phyloP scores from a whole-genome alignment of 2,329 filamentous ascomycete genomes.

The Gliomastix tumulicola region DNA sequence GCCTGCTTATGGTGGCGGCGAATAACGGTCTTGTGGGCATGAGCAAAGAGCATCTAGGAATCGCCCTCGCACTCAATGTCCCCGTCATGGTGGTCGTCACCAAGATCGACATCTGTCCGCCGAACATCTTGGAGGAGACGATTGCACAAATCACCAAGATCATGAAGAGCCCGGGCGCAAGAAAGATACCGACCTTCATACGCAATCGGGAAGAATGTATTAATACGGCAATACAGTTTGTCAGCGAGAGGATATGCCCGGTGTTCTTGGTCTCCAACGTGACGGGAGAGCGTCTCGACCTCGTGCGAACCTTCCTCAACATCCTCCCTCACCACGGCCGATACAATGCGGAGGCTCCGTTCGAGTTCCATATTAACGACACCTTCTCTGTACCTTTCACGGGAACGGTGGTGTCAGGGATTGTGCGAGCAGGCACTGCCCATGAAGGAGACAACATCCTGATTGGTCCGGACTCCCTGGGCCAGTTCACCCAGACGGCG shows the following conservation, averaged over 20 bases:
- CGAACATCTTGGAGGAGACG: conserved; percentile 90
- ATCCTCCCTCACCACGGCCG: conserved; percentile 92
- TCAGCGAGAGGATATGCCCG: conserved; percentile 90
- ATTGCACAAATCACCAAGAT: conserved; percentile 88
- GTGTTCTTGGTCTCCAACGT: conserved; percentile 99
- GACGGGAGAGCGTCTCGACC: conserved; percentile 81
- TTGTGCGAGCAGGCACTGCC: conserved; percentile 80
- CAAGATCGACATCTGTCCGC: conserved; percentile 97
- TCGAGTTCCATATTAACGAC: conserved; percentile 95
- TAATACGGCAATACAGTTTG: conserved; percentile 92
- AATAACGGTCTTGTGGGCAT: conserved; percentile 97
- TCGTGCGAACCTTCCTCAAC: conserved; percentile 89
- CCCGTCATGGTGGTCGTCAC: conserved; percentile 97
- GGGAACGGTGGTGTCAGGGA: conserved; percentile 90
- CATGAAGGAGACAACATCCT: conserved; percentile 87
- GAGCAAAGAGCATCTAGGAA: conserved; percentile 96
- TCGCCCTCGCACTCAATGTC: conserved; percentile 89
- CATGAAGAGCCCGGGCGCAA: conserved; percentile 84
- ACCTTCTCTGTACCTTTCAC: conserved; percentile 97
- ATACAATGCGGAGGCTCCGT: conserved; percentile 80
- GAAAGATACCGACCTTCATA: conserved; percentile 95
- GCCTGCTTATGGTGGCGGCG: conserved; percentile 93
- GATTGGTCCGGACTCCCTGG: conserved; percentile 83
- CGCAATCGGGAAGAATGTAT: conserved; percentile 87
- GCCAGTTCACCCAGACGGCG: conserved; percentile 79